Evolutionary conservation across 352 stramenopile genomes (phyloP).

Genomic region (Phytophthora foliorum): DNA sequence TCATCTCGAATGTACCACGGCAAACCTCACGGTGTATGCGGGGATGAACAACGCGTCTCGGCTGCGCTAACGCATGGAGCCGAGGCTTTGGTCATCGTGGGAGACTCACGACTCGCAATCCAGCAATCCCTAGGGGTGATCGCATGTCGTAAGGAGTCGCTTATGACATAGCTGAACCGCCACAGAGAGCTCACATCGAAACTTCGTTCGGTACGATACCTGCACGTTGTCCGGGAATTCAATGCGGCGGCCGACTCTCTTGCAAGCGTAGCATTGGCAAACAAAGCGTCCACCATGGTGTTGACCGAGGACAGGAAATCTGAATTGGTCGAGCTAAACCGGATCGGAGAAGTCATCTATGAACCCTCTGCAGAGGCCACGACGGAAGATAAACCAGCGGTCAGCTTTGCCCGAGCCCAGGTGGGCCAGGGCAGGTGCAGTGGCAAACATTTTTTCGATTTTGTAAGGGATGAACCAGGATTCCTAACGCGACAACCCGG

Average conservation of each 20-base stretch:
- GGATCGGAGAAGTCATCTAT: slow-evolving; percentile 15
- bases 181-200: not conserved
- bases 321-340: slow-evolving; percentile 6
- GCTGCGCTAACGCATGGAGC: no score
- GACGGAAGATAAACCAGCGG: no score
- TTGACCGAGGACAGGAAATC: not conserved
- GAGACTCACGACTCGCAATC: no score
- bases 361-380: not conserved
- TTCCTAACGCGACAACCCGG: slow-evolving; percentile 1
- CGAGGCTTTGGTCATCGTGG: no score
- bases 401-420: not conserved
- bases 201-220: slow-evolving; percentile 6
- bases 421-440: not conserved
- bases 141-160: no score
- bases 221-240: slow-evolving; percentile 4
- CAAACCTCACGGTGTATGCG: not conserved
- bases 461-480: not conserved
- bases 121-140: no score
- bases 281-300: no score
- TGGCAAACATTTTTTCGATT: slow-evolving; percentile 2
- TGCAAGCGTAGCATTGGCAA: no score
- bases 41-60: no score
- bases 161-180: no score
- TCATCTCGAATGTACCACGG: no score
- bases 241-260: slow-evolving; percentile 12